Conservation (phyloP, 805 yeast genomes). For the Yarrowia bubula region DNA sequence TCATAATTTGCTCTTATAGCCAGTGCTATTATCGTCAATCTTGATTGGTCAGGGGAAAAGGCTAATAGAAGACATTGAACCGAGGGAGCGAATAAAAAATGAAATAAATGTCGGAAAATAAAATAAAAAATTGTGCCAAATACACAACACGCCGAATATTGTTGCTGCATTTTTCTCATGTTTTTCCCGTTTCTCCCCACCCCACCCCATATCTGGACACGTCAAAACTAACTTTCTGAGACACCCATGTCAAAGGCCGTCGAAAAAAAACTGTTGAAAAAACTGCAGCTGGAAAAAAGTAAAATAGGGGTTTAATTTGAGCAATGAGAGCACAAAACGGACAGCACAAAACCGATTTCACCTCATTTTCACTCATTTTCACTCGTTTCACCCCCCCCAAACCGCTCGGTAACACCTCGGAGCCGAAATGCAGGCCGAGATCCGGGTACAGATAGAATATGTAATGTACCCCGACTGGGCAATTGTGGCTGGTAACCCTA, state of each 20-base stretch:
- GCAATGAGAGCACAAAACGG: no score
- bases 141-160: no score
- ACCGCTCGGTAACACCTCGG: background rate
- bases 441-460: background rate
- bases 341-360: no score
- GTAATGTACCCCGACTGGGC: background rate
- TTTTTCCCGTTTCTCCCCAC: no score
- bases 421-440: conserved; percentile 13
- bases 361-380: background rate
- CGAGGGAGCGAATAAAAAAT: background rate
- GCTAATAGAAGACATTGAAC: background rate
- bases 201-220: no score
- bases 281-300: background rate
- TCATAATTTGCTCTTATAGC: conserved; percentile 1
- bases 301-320: background rate
- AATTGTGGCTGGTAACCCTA: conserved; percentile 7
- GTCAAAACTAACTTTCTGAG: background rate
- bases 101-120: background rate
- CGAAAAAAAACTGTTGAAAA: background rate
- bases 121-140: background rate
- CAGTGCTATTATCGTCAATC: background rate
- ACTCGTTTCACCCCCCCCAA: background rate
- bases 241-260: background rate
- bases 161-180: no score
- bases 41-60: background rate